phyloP scores from a whole-genome alignment of 2,329 filamentous ascomycete species.

The Trichoderma simmonsii region DNA sequence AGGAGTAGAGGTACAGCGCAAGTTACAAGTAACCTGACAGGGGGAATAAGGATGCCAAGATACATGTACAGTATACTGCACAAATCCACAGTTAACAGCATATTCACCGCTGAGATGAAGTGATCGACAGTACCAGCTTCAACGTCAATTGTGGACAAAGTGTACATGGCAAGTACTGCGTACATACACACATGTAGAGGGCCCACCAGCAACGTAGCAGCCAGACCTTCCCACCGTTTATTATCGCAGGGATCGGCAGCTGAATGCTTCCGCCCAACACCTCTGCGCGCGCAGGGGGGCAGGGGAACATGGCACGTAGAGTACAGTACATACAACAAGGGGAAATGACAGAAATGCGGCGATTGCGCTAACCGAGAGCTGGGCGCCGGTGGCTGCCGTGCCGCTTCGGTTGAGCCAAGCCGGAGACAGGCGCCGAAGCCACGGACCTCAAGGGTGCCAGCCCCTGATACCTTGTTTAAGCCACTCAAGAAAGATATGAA shows the following conservation, averaged over 20 bases:
- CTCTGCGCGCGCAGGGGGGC: not conserved
- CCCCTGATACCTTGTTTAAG: not conserved
- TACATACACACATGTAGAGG: not conserved
- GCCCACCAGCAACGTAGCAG: not conserved
- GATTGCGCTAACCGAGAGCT: not conserved
- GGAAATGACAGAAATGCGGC: not conserved
- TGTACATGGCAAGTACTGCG: not conserved
- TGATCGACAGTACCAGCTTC: slow-evolving; percentile 35
- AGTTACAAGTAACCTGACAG: not conserved
- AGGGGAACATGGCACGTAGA: no score
- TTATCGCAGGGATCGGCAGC: slow-evolving; percentile 7
- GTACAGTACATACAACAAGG: not conserved
- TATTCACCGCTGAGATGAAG: slow-evolving; percentile 22
- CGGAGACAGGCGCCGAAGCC: not conserved
- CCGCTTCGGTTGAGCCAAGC: not conserved
- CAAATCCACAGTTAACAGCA: not conserved
- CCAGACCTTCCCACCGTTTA: not conserved
- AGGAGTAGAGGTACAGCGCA: not conserved
- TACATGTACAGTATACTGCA: not conserved
- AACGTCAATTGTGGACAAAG: slow-evolving; percentile 20
- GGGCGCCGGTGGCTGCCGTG: not conserved
- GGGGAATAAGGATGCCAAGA: not conserved
- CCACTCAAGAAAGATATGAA: not conserved
- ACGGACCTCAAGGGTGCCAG: not conserved
- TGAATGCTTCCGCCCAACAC: not conserved